Evolutionary conservation across 768 basidiomycete genomes (phyloP).

Genomic region (Termitomyces sp.): DNA sequence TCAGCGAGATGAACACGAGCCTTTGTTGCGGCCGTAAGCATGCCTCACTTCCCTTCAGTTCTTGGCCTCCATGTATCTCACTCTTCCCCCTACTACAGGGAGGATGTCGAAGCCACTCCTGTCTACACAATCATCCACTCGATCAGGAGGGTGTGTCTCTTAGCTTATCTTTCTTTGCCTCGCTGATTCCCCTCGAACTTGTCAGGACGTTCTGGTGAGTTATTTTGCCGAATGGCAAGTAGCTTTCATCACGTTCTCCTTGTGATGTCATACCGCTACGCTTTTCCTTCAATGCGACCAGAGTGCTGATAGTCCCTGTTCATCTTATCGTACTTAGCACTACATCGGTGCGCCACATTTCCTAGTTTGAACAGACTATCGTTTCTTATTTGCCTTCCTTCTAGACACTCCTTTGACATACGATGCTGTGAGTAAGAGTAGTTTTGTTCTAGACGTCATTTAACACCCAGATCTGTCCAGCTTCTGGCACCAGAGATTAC

Average conservation of each 20-base stretch:
- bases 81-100: constrained; percentile 23
- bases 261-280: background rate
- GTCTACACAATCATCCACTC: constrained; percentile 83
- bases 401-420: constrained; percentile 80
- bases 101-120: constrained; percentile 49
- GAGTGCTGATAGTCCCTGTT: background rate
- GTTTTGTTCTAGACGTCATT: background rate
- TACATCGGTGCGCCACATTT: constrained; percentile 56
- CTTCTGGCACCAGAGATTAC: constrained; percentile 83
- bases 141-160: constrained; percentile 53
- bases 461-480: constrained; percentile 29
- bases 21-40: constrained; percentile 37
- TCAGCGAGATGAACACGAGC: constrained; percentile 40
- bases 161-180: background rate
- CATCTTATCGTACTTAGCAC: constrained; percentile 33
- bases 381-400: background rate
- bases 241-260: background rate
- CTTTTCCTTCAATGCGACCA: background rate
- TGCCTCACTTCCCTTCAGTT: background rate
- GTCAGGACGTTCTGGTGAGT: constrained; percentile 60
- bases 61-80: constrained; percentile 2
- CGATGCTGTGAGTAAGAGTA: constrained; percentile 54
- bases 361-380: background rate
- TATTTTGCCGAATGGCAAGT: background rate
- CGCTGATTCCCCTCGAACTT: background rate